These are phyloP conservation scores for Aspergillaceae sp. DNA, from an alignment of 2,329 filamentous ascomycete species.

Conservation along the genomic window DNA sequence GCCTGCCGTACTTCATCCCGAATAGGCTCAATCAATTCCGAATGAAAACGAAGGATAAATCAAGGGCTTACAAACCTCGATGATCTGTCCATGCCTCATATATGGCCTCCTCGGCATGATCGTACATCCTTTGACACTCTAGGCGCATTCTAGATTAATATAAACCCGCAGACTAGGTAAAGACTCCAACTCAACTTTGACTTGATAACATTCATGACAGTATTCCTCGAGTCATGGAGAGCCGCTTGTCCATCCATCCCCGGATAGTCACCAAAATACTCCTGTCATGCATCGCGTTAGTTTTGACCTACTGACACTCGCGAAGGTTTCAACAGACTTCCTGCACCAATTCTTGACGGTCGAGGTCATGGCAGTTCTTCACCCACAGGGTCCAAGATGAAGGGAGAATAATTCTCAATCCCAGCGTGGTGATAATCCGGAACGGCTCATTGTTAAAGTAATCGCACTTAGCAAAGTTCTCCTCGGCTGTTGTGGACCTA, in stretches of 20 bases:
- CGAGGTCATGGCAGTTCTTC: constrained; percentile 1
- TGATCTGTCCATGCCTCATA: no score
- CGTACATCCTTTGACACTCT: no score
- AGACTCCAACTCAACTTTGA: neutral
- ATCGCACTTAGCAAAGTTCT: no score
- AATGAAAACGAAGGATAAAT: constrained; percentile 1
- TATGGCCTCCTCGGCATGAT: no score
- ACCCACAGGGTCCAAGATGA: constrained; percentile 1
- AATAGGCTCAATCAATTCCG: constrained; percentile 4
- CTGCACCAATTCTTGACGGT: constrained; percentile 1
- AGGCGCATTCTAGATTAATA: no score
- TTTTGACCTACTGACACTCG: neutral
- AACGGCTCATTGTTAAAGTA: neutral
- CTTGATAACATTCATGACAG: neutral
- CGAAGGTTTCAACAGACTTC: neutral
- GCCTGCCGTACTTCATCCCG: constrained; percentile 6
- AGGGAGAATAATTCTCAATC: constrained; percentile 3
- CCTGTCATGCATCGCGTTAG: neutral
- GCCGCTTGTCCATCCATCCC: constrained; percentile 1
- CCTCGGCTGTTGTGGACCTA: no score
- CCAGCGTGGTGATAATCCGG: constrained; percentile 2
- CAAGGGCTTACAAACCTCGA: no score
- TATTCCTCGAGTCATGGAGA: neutral
- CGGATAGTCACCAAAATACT: constrained; percentile 1
- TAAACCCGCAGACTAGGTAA: neutral